Evolutionary conservation across 805 yeast genomes (phyloP).

Genomic region (Yarrowia sp.): DNA sequence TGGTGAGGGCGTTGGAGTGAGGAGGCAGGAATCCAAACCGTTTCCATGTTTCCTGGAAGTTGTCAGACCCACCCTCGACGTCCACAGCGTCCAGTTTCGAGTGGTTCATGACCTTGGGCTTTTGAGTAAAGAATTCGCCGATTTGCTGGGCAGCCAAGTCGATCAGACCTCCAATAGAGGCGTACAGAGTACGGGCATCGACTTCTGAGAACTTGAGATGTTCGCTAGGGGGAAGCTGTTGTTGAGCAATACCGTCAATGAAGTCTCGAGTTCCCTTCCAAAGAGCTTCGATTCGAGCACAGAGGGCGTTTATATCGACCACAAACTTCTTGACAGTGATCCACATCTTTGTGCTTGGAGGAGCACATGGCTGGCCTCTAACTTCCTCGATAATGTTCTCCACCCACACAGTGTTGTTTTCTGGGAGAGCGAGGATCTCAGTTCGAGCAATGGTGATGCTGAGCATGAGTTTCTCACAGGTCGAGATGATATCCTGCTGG

Average conservation of each 20-base stretch:
- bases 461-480: slow-evolving; percentile 50
- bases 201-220: slow-evolving; percentile 51
- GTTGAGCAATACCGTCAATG: slow-evolving; percentile 57
- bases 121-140: slow-evolving; percentile 45
- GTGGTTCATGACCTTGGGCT: slow-evolving; percentile 7
- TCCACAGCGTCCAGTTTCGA: slow-evolving; percentile 3
- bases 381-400: slow-evolving; percentile 41
- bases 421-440: slow-evolving; percentile 44
- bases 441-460: slow-evolving; percentile 43
- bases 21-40: slow-evolving; percentile 69
- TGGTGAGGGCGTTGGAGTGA: slow-evolving; percentile 65
- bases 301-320: slow-evolving; percentile 54
- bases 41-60: slow-evolving; percentile 33
- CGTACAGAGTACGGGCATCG: slow-evolving; percentile 46
- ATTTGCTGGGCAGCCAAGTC: slow-evolving; percentile 47
- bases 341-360: slow-evolving; percentile 57
- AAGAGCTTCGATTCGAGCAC: slow-evolving; percentile 56
- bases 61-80: neutral
- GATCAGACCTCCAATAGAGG: slow-evolving; percentile 53
- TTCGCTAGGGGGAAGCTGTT: slow-evolving; percentile 52
- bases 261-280: slow-evolving; percentile 65
- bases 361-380: slow-evolving; percentile 18
- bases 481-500: slow-evolving; percentile 47
- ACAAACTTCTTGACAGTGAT: slow-evolving; percentile 54
- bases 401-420: slow-evolving; percentile 47